Evolutionary conservation across 164 flowering plant genomes (phyloP).

Genomic region (Umbilicus rupestris): DNA sequence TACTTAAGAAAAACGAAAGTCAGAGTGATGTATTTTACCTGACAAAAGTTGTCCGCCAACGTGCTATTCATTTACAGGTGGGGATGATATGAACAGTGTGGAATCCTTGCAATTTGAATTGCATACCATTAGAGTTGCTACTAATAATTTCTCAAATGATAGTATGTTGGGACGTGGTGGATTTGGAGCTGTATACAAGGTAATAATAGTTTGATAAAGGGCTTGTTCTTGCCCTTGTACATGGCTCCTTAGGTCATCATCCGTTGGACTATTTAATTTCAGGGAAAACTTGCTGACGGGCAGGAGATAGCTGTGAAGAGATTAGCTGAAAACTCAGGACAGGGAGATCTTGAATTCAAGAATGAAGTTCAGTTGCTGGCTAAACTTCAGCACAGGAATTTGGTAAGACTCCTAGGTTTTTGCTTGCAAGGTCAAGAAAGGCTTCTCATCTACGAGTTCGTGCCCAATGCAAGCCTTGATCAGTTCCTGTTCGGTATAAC

Average conservation of each 20-base stretch:
- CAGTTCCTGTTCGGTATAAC: conserved; percentile 10
- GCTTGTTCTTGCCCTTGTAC: neutral
- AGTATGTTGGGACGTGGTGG: neutral
- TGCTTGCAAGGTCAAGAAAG: conserved; percentile 7
- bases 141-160: conserved; percentile 5
- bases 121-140: neutral
- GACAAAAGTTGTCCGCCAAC: neutral
- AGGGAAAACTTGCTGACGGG: conserved; percentile 5
- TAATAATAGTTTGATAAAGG: neutral
- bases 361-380: conserved; percentile 9
- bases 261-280: neutral
- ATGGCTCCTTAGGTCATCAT: neutral
- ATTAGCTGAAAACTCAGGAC: conserved; percentile 7
- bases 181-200: conserved; percentile 2
- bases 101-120: conserved; percentile 7
- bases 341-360: conserved; percentile 12
- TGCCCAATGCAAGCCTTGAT: conserved; percentile 10
- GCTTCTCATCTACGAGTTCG: conserved; percentile 9
- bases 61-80: neutral
- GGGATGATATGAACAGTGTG: conserved; percentile 4
- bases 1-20: too few relatives aligned
- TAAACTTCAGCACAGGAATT: conserved; percentile 12
- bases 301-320: conserved; percentile 7
- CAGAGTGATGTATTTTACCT: too few relatives aligned
- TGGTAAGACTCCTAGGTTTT: conserved; percentile 10